Base-by-base conservation (phyloP, 2,329 filamentous ascomycete genomes). In the Hawksworthiomyces lignivorus region DNA sequence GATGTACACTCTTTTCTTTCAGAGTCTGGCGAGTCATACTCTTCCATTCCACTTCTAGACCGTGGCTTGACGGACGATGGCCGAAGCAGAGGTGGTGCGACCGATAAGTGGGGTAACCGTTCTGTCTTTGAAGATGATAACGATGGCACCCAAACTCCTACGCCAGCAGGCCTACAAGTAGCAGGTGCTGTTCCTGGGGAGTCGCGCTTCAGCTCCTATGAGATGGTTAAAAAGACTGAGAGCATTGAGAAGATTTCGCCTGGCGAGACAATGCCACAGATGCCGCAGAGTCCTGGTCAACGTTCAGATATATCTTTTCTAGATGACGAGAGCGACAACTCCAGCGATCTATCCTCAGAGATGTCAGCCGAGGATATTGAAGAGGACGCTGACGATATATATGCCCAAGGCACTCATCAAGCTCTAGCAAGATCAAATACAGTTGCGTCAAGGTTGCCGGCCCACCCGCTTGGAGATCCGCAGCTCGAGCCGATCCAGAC, bases 21-120 rank as follows among this genome's bases (percentile, higher is more conserved):
- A 1, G 72, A 77, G 12, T 88, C 86, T 0, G 73, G 77, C 21
- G 79, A 82, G 37, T 90, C 85, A 0, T 88, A 87, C 56, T 82
- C 77, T 29, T 89, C 85, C 0, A 79, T 82, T 26, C 86, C 87
- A 4, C 70, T 92, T 7, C 70, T 94, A 11, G 82, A 90, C 47
- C 76, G 84, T 37, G 84, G 74, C 4, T 56, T 72, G 22, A 70
- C 68, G 1, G 72, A 77, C 31, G 71, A 77, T 47, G 69, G 60
- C 1, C 60, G 54, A 7, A 68, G 66, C 48, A 62, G 61, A 43
- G 61, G 58, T 4, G 46, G 34, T 28, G 52, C 55, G 20, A 63
- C 63, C 10, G 59, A 56, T 7, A 66, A 70, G 44, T 80, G 76
- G 77, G 70, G 69, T 9, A 62, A 76, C 29, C 68, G 64, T 31